Percentiles rank a stretch among this genome's conserved stretches.
These are phyloP conservation scores for Thalassiosira livingstoniorum DNA, from an alignment of 352 stramenopile genomes.

Conservation along the genomic window DNA sequence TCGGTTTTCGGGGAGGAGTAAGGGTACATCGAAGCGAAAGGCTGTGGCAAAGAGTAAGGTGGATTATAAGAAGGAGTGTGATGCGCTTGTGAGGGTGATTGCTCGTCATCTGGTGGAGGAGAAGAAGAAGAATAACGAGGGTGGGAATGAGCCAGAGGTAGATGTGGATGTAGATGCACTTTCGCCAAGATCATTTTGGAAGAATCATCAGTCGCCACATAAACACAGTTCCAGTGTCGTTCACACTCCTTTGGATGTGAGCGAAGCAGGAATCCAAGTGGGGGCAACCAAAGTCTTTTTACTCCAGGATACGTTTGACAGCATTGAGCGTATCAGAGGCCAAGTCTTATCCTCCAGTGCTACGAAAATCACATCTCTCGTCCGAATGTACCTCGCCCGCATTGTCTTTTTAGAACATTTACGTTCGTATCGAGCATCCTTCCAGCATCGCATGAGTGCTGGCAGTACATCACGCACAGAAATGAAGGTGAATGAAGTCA, in stretches of 20 bases:
- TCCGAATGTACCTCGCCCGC: slow-evolving; percentile 71
- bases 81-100: slow-evolving; percentile 41
- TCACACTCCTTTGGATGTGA: slow-evolving; percentile 33
- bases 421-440: slow-evolving; percentile 47
- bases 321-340: slow-evolving; percentile 71
- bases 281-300: slow-evolving; percentile 86
- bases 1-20: background rate
- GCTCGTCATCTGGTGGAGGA: slow-evolving; percentile 37
- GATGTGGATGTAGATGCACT: slow-evolving; percentile 7
- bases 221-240: slow-evolving; percentile 6
- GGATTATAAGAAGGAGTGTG: slow-evolving; percentile 37
- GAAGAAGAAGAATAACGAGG: slow-evolving; percentile 31
- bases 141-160: background rate
- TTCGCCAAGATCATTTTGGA: slow-evolving; percentile 52
- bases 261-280: slow-evolving; percentile 85
- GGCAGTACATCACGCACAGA: background rate
- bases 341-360: slow-evolving; percentile 55
- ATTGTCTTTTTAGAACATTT: slow-evolving; percentile 65
- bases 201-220: slow-evolving; percentile 23
- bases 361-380: slow-evolving; percentile 67
- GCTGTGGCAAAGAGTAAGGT: slow-evolving; percentile 13
- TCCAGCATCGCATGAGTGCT: background rate
- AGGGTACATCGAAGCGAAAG: slow-evolving; percentile 10
- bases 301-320: slow-evolving; percentile 76
- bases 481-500: slow-evolving; percentile 15